These are phyloP conservation scores for Plasmodium coatneyi DNA, from an alignment of 169 alveolate species.

Conservation along the genomic window DNA sequence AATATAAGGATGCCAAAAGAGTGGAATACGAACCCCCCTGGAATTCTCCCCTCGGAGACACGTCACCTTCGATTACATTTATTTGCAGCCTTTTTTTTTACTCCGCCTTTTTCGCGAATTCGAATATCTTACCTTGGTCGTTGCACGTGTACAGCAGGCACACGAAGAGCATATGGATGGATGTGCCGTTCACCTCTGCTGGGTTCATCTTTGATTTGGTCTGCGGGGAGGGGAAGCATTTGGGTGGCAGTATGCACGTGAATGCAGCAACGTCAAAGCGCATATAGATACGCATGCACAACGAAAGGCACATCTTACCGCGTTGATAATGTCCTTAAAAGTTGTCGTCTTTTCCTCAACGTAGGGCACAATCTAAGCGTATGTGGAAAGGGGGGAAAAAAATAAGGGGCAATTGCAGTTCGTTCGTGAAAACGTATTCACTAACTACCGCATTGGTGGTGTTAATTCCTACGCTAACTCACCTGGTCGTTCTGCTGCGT, in stretches of 20 bases:
- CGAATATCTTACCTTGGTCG: slow-evolving; percentile 51
- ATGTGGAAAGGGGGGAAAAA: neutral
- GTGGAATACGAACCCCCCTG: neutral
- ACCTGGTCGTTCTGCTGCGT: neutral
- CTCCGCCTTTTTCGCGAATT: neutral
- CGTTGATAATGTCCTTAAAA: slow-evolving; percentile 25
- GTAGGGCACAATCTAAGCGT: slow-evolving; percentile 44
- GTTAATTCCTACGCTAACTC: neutral
- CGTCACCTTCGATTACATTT: neutral
- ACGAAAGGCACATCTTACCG: neutral
- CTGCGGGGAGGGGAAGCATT: neutral
- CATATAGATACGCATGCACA: neutral
- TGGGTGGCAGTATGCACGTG: neutral
- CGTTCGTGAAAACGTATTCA: neutral
- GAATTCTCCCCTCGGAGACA: neutral
- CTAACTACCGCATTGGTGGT: no score
- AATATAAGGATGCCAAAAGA: neutral
- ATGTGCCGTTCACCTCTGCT: slow-evolving; percentile 46
- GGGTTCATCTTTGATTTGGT: slow-evolving; percentile 36
- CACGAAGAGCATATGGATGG: slow-evolving; percentile 71
- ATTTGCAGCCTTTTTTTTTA: neutral
- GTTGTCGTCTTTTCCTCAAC: slow-evolving; percentile 62
- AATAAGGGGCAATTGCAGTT: neutral
- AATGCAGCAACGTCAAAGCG: neutral
- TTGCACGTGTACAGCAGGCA: slow-evolving; percentile 67